Conservation (phyloP, 805 yeast genomes). For the Pachysolen tannophilus region DNA sequence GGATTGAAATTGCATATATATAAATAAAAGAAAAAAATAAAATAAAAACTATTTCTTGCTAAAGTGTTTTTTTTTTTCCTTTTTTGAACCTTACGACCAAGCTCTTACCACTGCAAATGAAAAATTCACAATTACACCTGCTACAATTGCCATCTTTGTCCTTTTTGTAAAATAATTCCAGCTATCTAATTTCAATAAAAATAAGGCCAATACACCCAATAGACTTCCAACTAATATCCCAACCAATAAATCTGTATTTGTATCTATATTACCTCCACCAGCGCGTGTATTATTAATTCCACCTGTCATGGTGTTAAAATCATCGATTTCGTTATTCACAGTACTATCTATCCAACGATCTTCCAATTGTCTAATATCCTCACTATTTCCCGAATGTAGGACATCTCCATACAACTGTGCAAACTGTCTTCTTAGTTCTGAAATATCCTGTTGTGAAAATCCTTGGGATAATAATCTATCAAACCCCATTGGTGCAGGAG, state of each 20-base stretch:
- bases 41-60: too few species aligned
- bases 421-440: slow-evolving; percentile 67
- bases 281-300: slow-evolving; percentile 16
- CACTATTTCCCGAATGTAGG: slow-evolving; percentile 24
- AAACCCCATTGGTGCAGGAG: slow-evolving; percentile 75
- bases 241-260: slow-evolving; percentile 57
- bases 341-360: slow-evolving; percentile 87
- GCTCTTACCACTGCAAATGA: slow-evolving; percentile 53
- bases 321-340: slow-evolving; percentile 44
- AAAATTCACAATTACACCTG: slow-evolving; percentile 64
- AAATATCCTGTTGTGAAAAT: slow-evolving; percentile 69
- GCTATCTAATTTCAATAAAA: slow-evolving; percentile 49
- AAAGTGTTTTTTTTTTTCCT: too few species aligned
- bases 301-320: slow-evolving; percentile 27
- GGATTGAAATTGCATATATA: slow-evolving; percentile 6
- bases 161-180: slow-evolving; percentile 51
- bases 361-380: slow-evolving; percentile 59
- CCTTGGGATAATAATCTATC: slow-evolving; percentile 81
- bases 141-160: slow-evolving; percentile 59
- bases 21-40: too few species aligned
- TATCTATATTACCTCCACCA: slow-evolving; percentile 21
- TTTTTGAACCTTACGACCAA: slow-evolving; percentile 29
- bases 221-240: slow-evolving; percentile 71
- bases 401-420: slow-evolving; percentile 53
- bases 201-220: slow-evolving; percentile 64